Conservation (phyloP, 2,329 filamentous ascomycete species). For the Nothophaeocryptopus gaeumannii region DNA sequence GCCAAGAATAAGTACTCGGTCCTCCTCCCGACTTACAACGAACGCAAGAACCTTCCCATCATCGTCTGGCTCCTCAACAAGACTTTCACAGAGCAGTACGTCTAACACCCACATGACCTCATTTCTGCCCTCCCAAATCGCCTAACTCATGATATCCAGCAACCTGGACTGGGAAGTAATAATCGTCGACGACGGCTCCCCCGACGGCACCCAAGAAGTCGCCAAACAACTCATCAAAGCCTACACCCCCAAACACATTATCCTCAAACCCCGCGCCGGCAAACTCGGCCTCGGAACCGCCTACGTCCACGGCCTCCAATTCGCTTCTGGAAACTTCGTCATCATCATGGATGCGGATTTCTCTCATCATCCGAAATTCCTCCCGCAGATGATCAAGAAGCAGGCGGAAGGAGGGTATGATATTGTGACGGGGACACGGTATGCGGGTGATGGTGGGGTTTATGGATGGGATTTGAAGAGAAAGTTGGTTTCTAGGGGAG, state of each 20-base stretch:
- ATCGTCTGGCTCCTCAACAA: constrained; percentile 90
- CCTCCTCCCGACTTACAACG: constrained; percentile 97
- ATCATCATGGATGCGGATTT: constrained; percentile 99
- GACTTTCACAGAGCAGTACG: constrained; percentile 84
- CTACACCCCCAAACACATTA: constrained; percentile 65
- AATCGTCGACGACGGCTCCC: constrained; percentile 96
- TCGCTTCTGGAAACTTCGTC: constrained; percentile 86
- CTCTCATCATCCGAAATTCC: constrained; percentile 98
- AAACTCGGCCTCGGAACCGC: constrained; percentile 97
- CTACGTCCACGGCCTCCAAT: constrained; percentile 92
- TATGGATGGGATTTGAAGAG: constrained; percentile 92
- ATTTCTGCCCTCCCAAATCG: background rate
- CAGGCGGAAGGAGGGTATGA: constrained; percentile 81
- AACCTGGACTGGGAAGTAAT: constrained; percentile 96
- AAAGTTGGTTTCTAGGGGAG: constrained; percentile 74
- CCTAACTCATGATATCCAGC: constrained; percentile 45
- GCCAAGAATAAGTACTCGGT: constrained; percentile 90
- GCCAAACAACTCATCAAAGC: constrained; percentile 85
- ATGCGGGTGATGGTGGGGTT: constrained; percentile 80
- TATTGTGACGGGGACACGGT: constrained; percentile 94
- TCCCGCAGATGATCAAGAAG: constrained; percentile 83
- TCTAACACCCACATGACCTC: constrained; percentile 1
- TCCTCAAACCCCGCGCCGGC: constrained; percentile 83
- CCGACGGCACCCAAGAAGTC: constrained; percentile 89
- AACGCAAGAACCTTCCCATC: constrained; percentile 94